Conservation (phyloP, 179 eudicot species). For the Vitellaria paradoxa region DNA sequence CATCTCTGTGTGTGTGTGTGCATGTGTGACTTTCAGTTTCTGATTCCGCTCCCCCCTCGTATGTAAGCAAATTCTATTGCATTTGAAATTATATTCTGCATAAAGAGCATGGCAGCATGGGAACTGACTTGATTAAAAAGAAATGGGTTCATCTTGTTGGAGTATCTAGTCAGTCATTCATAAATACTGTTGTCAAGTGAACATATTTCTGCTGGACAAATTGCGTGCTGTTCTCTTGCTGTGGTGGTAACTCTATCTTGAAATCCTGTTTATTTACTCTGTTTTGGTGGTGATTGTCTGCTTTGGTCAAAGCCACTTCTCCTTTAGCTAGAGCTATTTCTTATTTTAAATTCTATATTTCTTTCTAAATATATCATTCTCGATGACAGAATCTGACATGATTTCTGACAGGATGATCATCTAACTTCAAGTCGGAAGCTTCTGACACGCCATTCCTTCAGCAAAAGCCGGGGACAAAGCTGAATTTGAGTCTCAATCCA, state of each 20-base stretch:
- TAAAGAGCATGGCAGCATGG: too few relatives aligned
- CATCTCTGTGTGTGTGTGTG: not conserved
- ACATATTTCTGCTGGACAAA: not conserved
- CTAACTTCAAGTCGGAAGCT: slow-evolving; percentile 60
- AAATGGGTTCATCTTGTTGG: not conserved
- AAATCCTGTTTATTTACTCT: not conserved
- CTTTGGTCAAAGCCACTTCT: not conserved
- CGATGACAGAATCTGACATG: not conserved
- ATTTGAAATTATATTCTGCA: not conserved
- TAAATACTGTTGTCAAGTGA: not conserved
- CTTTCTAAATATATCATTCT: not conserved
- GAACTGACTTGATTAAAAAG: not conserved
- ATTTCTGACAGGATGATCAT: slow-evolving; percentile 72
- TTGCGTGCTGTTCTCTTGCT: not conserved
- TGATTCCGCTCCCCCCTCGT: not conserved
- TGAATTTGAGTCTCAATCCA: slow-evolving; percentile 26
- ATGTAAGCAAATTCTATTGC: not conserved
- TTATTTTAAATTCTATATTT: not conserved
- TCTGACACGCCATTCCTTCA: slow-evolving; percentile 78
- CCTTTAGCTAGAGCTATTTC: not conserved
- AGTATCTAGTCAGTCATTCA: not conserved
- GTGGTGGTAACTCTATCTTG: not conserved
- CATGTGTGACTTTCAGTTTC: not conserved
- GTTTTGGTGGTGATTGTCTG: not conserved
- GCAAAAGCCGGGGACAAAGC: slow-evolving; percentile 71